Base-by-base conservation (phyloP, 2,329 filamentous ascomycete species). In the Phialophora verrucosa region DNA sequence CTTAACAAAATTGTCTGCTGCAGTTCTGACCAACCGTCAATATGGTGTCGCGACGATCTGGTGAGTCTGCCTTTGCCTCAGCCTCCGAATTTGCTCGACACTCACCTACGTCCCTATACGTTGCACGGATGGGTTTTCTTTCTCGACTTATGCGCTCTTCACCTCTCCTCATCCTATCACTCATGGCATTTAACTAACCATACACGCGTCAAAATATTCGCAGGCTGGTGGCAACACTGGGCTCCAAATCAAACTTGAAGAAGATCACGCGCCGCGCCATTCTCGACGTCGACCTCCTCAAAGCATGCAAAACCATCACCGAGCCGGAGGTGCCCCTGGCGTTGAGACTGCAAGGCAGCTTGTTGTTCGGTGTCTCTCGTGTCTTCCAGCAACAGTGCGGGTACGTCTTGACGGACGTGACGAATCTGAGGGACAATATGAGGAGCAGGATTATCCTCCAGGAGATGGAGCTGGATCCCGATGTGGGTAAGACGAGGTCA, bases 11-110 rank as follows among this genome's bases (percentile, higher is more conserved):
- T 12, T n/a, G 31, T 44, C n/a, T 10, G 6, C 17, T 38, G 14
- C 66, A 88, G 87, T 99, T 66, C 87, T 99, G 63, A 95, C 89
- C 3, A 94, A 87, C 69, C 88, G 88, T 75, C 90, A 95, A 76
- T 91, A 97, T 85, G 95, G 95, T 63, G 91, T 99, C 64, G 91
- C 94, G 14, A 99, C 94, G 1, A 90, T 99, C 67, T 99, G 95
- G 94, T 96, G 83, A 42, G 49, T 51, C 49, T 51, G 38, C 20
- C 53, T 35, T 12, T 23, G 29, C 29, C 7, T 12, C 53, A 17
- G 14, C 23, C 7, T 29, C 23, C 17, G n/a, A 7, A 29, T 25
- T 12, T 17, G 25, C 14, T 47, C 3, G 8, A 17, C 4, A 27
- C 6, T 25, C 8, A 49, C 7, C 58, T n/a, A 17, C 44, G 12